A percentile compares a stretch with the other conserved stretches of the same genome.
Evolutionary conservation across 495 filamentous ascomycete species (phyloP).

Genomic region (Trichoderma virens): DNA sequence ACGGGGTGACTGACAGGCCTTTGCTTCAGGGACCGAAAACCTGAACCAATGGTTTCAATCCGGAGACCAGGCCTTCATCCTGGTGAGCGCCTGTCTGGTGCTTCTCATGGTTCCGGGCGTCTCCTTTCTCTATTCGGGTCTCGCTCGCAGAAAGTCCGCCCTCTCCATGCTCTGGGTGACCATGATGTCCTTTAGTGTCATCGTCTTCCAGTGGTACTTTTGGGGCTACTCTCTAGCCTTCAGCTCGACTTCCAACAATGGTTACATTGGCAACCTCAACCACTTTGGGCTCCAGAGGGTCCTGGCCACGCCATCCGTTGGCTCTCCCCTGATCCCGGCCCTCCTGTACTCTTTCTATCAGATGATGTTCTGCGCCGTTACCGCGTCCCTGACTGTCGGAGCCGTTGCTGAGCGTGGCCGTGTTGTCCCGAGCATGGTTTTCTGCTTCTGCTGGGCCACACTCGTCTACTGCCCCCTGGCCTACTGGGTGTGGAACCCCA

Average conservation of each 20-base stretch:
- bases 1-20: background rate
- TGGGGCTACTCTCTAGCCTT: constrained; percentile 96
- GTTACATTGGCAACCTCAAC: constrained; percentile 76
- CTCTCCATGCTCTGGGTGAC: constrained; percentile 93
- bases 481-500: constrained; percentile 91
- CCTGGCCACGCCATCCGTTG: constrained; percentile 73
- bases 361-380: constrained; percentile 78
- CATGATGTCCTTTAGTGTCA: constrained; percentile 80
- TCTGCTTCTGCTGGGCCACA: constrained; percentile 92
- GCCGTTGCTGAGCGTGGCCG: constrained; percentile 91
- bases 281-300: constrained; percentile 82
- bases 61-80: constrained; percentile 72
- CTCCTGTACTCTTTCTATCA: constrained; percentile 89
- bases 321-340: constrained; percentile 74
- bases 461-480: constrained; percentile 94
- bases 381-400: constrained; percentile 87
- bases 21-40: constrained; percentile 54
- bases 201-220: constrained; percentile 98
- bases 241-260: constrained; percentile 69
- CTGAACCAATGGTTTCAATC: constrained; percentile 76
- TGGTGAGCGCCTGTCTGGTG: constrained; percentile 90
- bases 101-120: constrained; percentile 91
- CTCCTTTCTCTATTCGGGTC: constrained; percentile 98
- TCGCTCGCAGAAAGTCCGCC: constrained; percentile 90
- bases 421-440: constrained; percentile 90